These are phyloP conservation scores for Coemansia sp. DNA, from an alignment of 192 early-diverging fungal genomes.

Conservation along the genomic window DNA sequence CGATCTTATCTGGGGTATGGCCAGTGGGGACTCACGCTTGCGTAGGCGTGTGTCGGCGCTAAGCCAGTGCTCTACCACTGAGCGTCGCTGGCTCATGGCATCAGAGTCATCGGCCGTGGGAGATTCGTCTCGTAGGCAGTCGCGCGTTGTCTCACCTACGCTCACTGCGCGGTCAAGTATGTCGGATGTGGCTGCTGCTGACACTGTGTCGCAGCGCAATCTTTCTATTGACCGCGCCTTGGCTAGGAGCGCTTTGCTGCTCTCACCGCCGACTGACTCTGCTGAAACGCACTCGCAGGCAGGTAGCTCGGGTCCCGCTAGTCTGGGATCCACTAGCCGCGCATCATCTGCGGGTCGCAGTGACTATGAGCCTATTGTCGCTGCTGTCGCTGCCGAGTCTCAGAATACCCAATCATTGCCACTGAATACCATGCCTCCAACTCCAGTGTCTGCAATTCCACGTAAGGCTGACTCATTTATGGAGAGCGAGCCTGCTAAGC, in stretches of 20 bases:
- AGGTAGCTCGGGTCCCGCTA: not conserved
- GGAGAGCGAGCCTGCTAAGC: not conserved
- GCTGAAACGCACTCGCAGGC: not conserved
- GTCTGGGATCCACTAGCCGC: not conserved
- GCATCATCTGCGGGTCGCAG: not conserved
- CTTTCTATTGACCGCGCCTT: slow-evolving; percentile 17
- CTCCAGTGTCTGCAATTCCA: not conserved
- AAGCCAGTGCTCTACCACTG: slow-evolving; percentile 56
- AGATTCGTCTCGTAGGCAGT: slow-evolving; percentile 37
- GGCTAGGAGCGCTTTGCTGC: slow-evolving; percentile 9
- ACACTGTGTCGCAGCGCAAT: slow-evolving; percentile 10
- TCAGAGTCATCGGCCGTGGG: slow-evolving; percentile 19
- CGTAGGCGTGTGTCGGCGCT: slow-evolving; percentile 36
- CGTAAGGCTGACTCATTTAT: not conserved
- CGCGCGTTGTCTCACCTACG: slow-evolving; percentile 29
- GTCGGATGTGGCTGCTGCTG: slow-evolving; percentile 32
- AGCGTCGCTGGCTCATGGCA: slow-evolving; percentile 48
- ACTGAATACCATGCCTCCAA: not conserved
- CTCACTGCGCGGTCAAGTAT: slow-evolving; percentile 47
- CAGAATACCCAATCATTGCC: not conserved
- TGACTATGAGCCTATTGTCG: slow-evolving; percentile 1
- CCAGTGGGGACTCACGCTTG: not conserved
- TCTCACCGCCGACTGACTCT: slow-evolving; percentile 11
- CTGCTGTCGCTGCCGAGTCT: not conserved
- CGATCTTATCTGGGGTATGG: slow-evolving; percentile 25